Conservation (phyloP, 2,329 filamentous ascomycete species). For the Dactylellina leptospora region DNA sequence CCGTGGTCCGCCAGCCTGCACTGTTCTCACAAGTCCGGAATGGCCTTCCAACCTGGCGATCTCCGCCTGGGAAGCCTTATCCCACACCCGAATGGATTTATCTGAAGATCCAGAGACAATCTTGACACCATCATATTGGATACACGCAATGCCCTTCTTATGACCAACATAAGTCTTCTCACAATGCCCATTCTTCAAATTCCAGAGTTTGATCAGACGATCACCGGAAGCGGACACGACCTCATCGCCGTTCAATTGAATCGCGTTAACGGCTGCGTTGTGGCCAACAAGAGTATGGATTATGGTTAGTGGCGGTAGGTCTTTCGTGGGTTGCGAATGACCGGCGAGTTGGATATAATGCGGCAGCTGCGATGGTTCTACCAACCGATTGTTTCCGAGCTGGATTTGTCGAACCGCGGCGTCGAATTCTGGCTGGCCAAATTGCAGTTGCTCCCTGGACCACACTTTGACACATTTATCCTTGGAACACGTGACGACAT, state of each 20-base stretch:
- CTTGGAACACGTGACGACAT: slow-evolving; percentile 95
- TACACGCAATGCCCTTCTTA: slow-evolving; percentile 93
- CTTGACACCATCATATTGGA: slow-evolving; percentile 91
- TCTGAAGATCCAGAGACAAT: slow-evolving; percentile 97
- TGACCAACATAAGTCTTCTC: slow-evolving; percentile 84
- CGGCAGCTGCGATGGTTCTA: slow-evolving; percentile 54
- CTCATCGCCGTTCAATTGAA: slow-evolving; percentile 84
- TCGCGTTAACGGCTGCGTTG: slow-evolving; percentile 90
- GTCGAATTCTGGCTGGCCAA: slow-evolving; percentile 63
- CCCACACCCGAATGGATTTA: slow-evolving; percentile 94
- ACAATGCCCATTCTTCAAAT: slow-evolving; percentile 80
- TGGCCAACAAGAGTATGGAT: slow-evolving; percentile 85
- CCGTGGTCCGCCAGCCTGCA: slow-evolving; percentile 77
- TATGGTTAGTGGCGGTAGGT: slow-evolving; percentile 73
- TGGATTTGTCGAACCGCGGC: slow-evolving; percentile 48
- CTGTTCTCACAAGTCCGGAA: slow-evolving; percentile 83
- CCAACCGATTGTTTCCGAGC: slow-evolving; percentile 53
- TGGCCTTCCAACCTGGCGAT: slow-evolving; percentile 88
- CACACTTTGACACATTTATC: slow-evolving; percentile 97
- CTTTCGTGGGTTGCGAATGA: slow-evolving; percentile 61
- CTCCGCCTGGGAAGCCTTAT: slow-evolving; percentile 83
- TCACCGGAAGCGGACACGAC: slow-evolving; percentile 96
- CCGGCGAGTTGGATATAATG: slow-evolving; percentile 62
- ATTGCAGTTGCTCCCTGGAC: slow-evolving; percentile 76
- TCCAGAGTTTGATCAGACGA: slow-evolving; percentile 92